Conservation (phyloP, 2,329 filamentous ascomycete species). For the Botryotinia convoluta region DNA sequence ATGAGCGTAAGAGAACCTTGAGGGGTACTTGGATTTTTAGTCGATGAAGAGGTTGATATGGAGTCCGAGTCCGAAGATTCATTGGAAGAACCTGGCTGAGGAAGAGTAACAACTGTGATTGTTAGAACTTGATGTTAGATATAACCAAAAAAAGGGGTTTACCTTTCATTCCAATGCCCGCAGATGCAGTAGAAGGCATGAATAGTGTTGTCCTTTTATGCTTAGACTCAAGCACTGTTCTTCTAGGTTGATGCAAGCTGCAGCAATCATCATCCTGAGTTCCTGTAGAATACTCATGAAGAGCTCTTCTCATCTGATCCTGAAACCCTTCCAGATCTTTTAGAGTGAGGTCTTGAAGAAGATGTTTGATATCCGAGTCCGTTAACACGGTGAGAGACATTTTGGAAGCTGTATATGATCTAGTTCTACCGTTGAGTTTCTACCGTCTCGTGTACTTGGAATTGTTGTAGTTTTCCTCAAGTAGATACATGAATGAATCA, state of each 20-base stretch:
- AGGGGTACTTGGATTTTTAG: constrained; percentile 46
- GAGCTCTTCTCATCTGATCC: constrained; percentile 48
- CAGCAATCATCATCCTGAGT: constrained; percentile 41
- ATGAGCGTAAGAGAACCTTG: constrained; percentile 68
- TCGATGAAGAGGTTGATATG: constrained; percentile 39
- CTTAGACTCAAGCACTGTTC: constrained; percentile 48
- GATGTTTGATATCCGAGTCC: constrained; percentile 52
- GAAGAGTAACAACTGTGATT: constrained; percentile 60
- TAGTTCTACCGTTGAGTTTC: not conserved
- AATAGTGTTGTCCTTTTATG: constrained; percentile 64
- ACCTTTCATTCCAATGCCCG: constrained; percentile 68
- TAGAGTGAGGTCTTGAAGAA: constrained; percentile 53
- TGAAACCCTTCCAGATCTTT: constrained; percentile 55
- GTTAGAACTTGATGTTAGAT: constrained; percentile 20
- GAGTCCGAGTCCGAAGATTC: constrained; percentile 25
- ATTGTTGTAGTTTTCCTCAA: not conserved
- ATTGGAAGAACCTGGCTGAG: constrained; percentile 40
- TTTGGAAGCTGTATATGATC: constrained; percentile 24
- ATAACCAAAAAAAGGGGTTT: constrained; percentile 21
- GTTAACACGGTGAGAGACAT: constrained; percentile 59
- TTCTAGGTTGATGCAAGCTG: constrained; percentile 54
- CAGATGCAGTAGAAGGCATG: constrained; percentile 67
- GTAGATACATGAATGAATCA: not conserved
- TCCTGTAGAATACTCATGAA: constrained; percentile 62
- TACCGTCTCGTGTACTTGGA: not conserved